Conservation (phyloP, 305 asterid genomes). For the Fraxinus floribunda region DNA sequence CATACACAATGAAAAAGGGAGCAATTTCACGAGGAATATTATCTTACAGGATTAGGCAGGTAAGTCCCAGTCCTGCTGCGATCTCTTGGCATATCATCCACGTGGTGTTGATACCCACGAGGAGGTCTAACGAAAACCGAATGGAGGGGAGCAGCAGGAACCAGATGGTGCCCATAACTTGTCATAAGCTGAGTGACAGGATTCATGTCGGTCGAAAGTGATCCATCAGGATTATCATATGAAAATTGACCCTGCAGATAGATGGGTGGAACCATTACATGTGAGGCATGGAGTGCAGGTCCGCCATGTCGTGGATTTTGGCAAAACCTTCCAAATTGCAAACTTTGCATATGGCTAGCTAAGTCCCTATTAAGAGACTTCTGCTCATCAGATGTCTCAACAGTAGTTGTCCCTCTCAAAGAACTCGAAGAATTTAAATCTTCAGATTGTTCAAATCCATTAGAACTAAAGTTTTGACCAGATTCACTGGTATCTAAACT, state of each 20-base stretch:
- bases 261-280: slow-evolving; percentile 78
- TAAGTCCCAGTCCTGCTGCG: slow-evolving; percentile 95
- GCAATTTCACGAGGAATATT: slow-evolving; percentile 22
- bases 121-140: slow-evolving; percentile 66
- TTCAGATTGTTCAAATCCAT: slow-evolving; percentile 52
- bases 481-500: slow-evolving; percentile 44
- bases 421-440: slow-evolving; percentile 45
- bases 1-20: neutral
- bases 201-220: slow-evolving; percentile 57
- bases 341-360: slow-evolving; percentile 86
- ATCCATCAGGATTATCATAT: slow-evolving; percentile 80
- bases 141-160: slow-evolving; percentile 70
- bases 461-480: slow-evolving; percentile 43
- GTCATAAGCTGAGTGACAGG: slow-evolving; percentile 60
- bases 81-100: slow-evolving; percentile 80
- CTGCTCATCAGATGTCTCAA: slow-evolving; percentile 48
- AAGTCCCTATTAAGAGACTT: slow-evolving; percentile 79
- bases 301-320: slow-evolving; percentile 60
- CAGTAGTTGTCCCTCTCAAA: slow-evolving; percentile 44
- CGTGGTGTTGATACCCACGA: slow-evolving; percentile 56
- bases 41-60: slow-evolving; percentile 91
- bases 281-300: slow-evolving; percentile 63
- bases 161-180: slow-evolving; percentile 60
- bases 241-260: slow-evolving; percentile 75
- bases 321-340: slow-evolving; percentile 86